These are phyloP conservation scores for Lentinula raphanica DNA, from an alignment of 768 basidiomycete species.

Conservation along the genomic window DNA sequence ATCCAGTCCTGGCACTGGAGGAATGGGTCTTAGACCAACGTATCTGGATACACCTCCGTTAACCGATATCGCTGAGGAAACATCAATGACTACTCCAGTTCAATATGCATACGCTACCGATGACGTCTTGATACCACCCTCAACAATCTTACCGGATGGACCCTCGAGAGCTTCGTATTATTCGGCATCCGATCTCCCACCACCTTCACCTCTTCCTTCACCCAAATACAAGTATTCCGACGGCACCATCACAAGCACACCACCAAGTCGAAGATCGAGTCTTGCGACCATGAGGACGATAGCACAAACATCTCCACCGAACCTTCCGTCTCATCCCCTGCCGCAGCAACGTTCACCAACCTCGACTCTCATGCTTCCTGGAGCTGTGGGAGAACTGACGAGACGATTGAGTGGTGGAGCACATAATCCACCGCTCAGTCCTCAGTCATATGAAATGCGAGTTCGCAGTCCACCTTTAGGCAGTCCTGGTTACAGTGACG, in stretches of 20 bases:
- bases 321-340: constrained; percentile 10
- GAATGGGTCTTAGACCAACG: constrained; percentile 36
- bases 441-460: constrained; percentile 34
- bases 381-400: no score
- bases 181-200: constrained; percentile 60
- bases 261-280: constrained; percentile 35
- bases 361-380: no score
- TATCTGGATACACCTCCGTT: constrained; percentile 42
- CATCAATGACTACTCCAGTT: neutral
- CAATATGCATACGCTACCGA: constrained; percentile 16
- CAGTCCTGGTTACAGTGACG: neutral
- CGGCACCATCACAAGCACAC: constrained; percentile 41
- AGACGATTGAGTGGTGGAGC: neutral
- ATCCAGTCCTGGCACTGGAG: constrained; percentile 26
- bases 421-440: neutral
- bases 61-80: constrained; percentile 21
- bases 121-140: constrained; percentile 6
- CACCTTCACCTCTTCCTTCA: constrained; percentile 54
- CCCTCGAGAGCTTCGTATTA: constrained; percentile 59
- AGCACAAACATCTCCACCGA: neutral
- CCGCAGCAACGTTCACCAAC: constrained; percentile 13
- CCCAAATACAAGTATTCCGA: constrained; percentile 40
- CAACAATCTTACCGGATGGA: constrained; percentile 1
- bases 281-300: constrained; percentile 13
- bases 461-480: constrained; percentile 24